Evolutionary conservation across 2,329 filamentous ascomycete species (phyloP), one percentile per base, ranked within the genome.

Genomic region (Colletotrichum echinochloae): DNA sequence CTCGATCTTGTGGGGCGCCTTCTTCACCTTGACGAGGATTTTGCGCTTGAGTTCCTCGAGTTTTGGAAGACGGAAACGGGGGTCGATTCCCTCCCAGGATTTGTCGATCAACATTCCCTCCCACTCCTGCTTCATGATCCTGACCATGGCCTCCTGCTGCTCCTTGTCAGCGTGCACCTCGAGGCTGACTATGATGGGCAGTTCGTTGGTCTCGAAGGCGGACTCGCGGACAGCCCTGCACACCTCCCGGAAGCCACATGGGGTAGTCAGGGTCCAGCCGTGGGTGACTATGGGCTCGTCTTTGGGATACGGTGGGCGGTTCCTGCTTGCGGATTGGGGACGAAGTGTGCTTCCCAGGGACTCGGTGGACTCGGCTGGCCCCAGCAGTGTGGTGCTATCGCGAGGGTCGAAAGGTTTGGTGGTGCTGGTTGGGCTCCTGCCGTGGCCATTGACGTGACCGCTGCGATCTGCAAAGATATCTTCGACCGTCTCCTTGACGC

Each of bases 41-140:
- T 95, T 97, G 65, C 89, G 87, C 62, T 87, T 87, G 61, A 98
- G 81, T 16, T 94, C 89, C 18, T 89, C 88, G 0, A 97, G 90
- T 39, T 89, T 87, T 0, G 93, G 92, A 33, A 95, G 87, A 6
- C 83, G 82, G 65, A 87, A 83, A 18, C 79, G 82, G 0, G 89
- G 84, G 77, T 89, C 78, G 74, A 83, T 83, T 75, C 84, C 81
- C 26, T 87, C 84, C 26, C 82, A 86, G 46, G 82, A 82, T 63
- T 82, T 76, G 28, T 94, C 90, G 14, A 98, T 85, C 7, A 98
- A 85, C 75, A 92, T 82, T 0, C 88, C 90, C 49, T 87, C 88
- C 94, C 95, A 99, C 73, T 93, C 92, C 74, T 97, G 90, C 74
- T 90, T 90, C 92, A 99, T 98, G 73, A 98, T 97, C 66, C 93